Percentiles rank a stretch among this genome's conserved stretches.
phyloP scores from a whole-genome alignment of 139 green algal species.

The Closterium sp. region DNA sequence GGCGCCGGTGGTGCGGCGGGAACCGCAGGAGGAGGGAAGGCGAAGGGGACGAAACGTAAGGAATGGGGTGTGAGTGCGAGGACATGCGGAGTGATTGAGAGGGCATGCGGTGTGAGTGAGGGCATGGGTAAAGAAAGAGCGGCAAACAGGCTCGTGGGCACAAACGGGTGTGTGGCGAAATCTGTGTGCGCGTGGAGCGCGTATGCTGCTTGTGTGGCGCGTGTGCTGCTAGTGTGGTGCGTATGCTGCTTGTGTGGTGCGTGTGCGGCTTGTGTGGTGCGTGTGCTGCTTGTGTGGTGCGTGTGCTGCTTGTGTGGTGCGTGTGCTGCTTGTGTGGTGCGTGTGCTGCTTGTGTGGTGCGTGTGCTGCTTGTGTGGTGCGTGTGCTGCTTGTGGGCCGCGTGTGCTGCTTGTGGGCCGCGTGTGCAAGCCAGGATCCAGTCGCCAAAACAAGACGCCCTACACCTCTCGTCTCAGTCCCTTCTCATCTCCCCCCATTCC shows the following conservation, averaged over 20 bases:
- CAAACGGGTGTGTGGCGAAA: neutral
- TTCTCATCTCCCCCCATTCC: neutral
- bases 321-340: neutral
- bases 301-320: neutral
- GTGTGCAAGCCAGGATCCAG: neutral
- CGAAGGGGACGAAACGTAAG: neutral
- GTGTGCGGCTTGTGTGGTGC: neutral
- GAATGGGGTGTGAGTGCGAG: neutral
- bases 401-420: too few relatives aligned
- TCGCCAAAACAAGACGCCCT: neutral
- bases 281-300: too few relatives aligned
- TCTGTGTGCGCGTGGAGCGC: neutral
- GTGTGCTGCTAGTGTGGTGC: neutral
- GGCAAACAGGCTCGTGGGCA: neutral
- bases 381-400: neutral
- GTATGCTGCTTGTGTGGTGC: too few relatives aligned
- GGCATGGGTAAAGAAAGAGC: neutral
- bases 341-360: neutral
- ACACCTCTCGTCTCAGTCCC: neutral
- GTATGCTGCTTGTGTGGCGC: too few relatives aligned
- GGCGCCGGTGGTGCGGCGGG: too few relatives aligned
- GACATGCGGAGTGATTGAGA: neutral
- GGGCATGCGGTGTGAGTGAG: too few relatives aligned
- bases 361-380: too few relatives aligned
- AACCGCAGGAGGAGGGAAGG: neutral